Base-by-base conservation (phyloP, 495 filamentous ascomycete species). In the Neurospora sp. region DNA sequence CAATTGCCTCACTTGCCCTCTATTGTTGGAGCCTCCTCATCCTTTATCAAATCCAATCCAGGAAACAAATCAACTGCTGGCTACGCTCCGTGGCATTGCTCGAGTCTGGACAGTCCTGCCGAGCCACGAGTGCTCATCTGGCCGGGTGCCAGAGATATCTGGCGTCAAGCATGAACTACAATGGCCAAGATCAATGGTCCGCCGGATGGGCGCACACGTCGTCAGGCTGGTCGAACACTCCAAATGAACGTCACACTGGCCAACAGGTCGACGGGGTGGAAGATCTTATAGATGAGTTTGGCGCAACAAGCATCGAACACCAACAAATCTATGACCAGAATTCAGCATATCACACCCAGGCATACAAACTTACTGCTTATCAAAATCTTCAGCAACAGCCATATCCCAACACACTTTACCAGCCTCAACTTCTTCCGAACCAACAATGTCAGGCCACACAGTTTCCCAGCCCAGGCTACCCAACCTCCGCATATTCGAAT, bases 181-280 rank as follows among this genome's bases (percentile, higher is more conserved):
- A 66, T 66, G 28, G 54, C 15, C 24, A 66, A 19, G 54, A 66
- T 9, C 54, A 66, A 28, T 34, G 54, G 54, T 34, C 54, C 15
- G 6, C 54, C 28, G 54, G 54, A 34, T 19, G 54, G 54, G 54
- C 15, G 54, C 54, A 34, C 13, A 36, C 24, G 15, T 66, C 28
- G 5, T 36, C 54, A 66, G 31, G 24, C 28, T 66, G 54, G 54
- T 66, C 54, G 15, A 36, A 66, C 28, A 66, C 54, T 17, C 28
- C 54, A 19, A 17, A 34, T 31, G 17, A n/a, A 69, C 17, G n/a
- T 15, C 10, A 37, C 17, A 39, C 9, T 38, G 34, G n/a, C 31
- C 71, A 45, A 19, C 74, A 75, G 19, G 73, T 42, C 36, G 62
- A 71, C 8, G 42, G 40, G 40, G 59, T 74, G 13, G 72, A 73